These are phyloP conservation scores for Pleurotus tuoliensis DNA, from an alignment of 768 basidiomycete species.

Conservation along the genomic window DNA sequence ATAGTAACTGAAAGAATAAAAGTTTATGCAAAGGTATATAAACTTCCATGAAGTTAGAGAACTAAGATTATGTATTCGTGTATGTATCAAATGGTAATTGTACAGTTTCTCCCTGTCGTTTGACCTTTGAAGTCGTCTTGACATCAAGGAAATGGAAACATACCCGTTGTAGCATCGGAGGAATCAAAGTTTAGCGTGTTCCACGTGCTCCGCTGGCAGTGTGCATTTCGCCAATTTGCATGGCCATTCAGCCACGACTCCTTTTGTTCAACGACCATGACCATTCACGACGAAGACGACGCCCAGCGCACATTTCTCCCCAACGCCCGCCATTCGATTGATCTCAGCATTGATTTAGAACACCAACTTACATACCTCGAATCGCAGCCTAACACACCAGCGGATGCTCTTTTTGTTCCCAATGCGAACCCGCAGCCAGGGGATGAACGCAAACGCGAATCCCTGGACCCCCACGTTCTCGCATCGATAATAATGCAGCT, in stretches of 20 bases:
- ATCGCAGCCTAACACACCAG: constrained; percentile 47
- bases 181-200: neutral
- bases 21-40: constrained; percentile 1
- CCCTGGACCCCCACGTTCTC: constrained; percentile 72
- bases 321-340: constrained; percentile 57
- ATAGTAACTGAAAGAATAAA: constrained; percentile 19
- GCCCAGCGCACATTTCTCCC: neutral
- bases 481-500: constrained; percentile 75
- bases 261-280: constrained; percentile 2
- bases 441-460: constrained; percentile 27
- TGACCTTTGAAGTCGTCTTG: neutral
- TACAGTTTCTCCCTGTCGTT: neutral
- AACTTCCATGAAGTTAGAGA: neutral
- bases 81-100: constrained; percentile 1
- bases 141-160: neutral
- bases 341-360: constrained; percentile 78
- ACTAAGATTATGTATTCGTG: constrained; percentile 1
- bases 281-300: constrained; percentile 5
- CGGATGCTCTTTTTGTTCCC: constrained; percentile 17
- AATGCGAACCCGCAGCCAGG: constrained; percentile 5
- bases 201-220: no score
- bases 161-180: neutral
- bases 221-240: neutral
- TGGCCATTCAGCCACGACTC: constrained; percentile 1
- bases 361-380: constrained; percentile 68